Percentiles rank a stretch among this genome's conserved stretches.
Evolutionary conservation across 2,329 filamentous ascomycete species (phyloP).

Genomic region (Myriosclerotinia scirpicola): DNA sequence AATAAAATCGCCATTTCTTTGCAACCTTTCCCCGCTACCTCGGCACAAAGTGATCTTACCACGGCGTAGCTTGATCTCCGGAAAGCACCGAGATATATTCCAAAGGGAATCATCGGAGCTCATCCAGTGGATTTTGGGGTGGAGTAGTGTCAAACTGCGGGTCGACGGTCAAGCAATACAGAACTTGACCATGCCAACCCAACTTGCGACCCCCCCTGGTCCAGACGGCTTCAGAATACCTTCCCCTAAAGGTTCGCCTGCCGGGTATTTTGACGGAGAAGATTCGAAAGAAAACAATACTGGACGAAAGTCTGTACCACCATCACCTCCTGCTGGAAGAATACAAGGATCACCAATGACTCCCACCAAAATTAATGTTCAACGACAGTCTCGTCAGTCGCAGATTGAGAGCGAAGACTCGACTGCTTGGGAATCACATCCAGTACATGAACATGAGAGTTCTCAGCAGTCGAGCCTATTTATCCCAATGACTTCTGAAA

Average conservation of each 20-base stretch:
- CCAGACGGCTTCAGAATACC: constrained; percentile 28
- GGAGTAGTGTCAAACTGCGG: constrained; percentile 16
- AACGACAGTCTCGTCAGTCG: constrained; percentile 52
- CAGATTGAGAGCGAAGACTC: constrained; percentile 47
- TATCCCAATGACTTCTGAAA: constrained; percentile 31
- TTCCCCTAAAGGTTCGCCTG: constrained; percentile 20
- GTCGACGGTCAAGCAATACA: constrained; percentile 15
- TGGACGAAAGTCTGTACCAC: constrained; percentile 30
- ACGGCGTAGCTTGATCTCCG: constrained; percentile 2
- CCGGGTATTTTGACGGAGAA: constrained; percentile 26
- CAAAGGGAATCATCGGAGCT: constrained; percentile 1
- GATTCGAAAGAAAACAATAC: constrained; percentile 34
- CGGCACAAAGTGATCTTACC: not conserved
- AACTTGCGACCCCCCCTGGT: constrained; percentile 31
- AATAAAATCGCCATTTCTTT: not conserved
- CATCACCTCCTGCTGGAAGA: constrained; percentile 36
- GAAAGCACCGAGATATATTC: constrained; percentile 7
- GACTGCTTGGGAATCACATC: constrained; percentile 11
- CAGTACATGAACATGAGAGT: constrained; percentile 22
- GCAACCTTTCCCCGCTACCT: not conserved
- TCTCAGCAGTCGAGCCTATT: constrained; percentile 28
- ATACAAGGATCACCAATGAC: constrained; percentile 55
- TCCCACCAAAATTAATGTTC: constrained; percentile 56
- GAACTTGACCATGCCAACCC: constrained; percentile 23
- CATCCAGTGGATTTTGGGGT: not conserved